phyloP scores from a whole-genome alignment of 2,329 filamentous ascomycete genomes.

The Alternaria hordeiaustralica region DNA sequence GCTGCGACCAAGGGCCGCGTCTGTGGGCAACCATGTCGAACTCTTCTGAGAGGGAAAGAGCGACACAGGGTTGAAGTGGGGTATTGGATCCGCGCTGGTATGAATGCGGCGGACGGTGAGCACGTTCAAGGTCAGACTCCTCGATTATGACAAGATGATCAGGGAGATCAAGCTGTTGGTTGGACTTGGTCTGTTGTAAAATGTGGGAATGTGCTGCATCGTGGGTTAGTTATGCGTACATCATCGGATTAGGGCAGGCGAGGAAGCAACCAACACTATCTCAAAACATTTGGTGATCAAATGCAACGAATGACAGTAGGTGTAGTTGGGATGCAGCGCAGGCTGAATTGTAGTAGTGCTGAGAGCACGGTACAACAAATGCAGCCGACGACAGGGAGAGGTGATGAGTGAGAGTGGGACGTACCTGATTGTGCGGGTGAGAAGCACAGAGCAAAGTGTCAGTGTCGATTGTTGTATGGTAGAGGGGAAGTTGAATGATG shows the following conservation, averaged over 20 bases:
- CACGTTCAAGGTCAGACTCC: neutral
- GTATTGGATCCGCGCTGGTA: neutral
- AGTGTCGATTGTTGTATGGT: conserved; percentile 3
- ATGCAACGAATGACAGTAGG: neutral
- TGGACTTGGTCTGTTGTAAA: neutral
- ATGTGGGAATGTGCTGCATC: conserved; percentile 2
- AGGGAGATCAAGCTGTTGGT: neutral
- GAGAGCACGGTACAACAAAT: neutral
- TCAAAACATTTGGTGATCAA: neutral
- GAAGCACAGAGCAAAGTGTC: conserved; percentile 7
- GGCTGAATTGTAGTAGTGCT: neutral
- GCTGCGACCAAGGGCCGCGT: conserved; percentile 82
- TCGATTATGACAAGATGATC: neutral
- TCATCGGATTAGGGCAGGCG: neutral
- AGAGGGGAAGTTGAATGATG: conserved; percentile 15
- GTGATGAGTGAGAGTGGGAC: conserved; percentile 3
- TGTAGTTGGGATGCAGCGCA: neutral
- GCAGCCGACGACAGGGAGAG: neutral
- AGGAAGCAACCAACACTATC: neutral
- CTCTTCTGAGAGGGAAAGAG: conserved; percentile 1
- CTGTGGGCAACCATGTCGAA: conserved; percentile 62
- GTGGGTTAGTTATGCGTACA: conserved; percentile 12
- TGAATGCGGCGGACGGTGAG: neutral
- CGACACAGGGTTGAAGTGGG: neutral
- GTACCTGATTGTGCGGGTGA: conserved; percentile 8